phyloP scores from a whole-genome alignment of 345 rosid genomes.

The Eucalyptus paniculata region DNA sequence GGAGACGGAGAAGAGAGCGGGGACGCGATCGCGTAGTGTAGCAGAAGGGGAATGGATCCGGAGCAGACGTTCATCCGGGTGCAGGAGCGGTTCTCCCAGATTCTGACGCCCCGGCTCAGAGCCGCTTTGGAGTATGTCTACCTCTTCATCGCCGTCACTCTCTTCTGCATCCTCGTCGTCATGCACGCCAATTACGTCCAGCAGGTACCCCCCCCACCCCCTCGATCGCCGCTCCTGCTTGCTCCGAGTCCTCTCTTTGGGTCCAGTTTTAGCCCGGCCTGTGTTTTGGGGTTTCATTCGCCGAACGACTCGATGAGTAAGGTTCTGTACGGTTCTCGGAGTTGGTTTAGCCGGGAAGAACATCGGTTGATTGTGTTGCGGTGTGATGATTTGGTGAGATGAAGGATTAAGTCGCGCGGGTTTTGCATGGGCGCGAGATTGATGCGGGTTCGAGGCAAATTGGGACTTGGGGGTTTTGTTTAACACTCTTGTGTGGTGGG shows the following conservation, averaged over 20 bases:
- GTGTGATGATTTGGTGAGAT: not conserved
- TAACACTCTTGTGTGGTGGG: not conserved
- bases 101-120: constrained; percentile 68
- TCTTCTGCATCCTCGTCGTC: constrained; percentile 85
- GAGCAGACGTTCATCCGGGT: constrained; percentile 96
- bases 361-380: not conserved
- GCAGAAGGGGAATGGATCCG: constrained; percentile 59
- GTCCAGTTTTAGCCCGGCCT: not conserved
- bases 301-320: not conserved
- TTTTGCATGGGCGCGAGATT: not conserved
- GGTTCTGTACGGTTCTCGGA: not conserved
- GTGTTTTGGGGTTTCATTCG: not conserved
- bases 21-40: not conserved
- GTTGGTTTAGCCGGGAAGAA: not conserved
- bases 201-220: constrained; percentile 26
- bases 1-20: not conserved
- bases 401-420: not conserved
- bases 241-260: not conserved
- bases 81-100: constrained; percentile 90
- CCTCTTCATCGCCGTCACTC: constrained; percentile 69
- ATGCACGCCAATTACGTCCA: constrained; percentile 99
- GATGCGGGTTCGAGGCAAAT: not conserved
- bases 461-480: not conserved
- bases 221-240: not conserved
- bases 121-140: constrained; percentile 76